A percentile compares a stretch with the other conserved stretches of the same genome.
Conservation (phyloP, 768 basidiomycete species). For the Pleurotus salmoneostramineus region DNA sequence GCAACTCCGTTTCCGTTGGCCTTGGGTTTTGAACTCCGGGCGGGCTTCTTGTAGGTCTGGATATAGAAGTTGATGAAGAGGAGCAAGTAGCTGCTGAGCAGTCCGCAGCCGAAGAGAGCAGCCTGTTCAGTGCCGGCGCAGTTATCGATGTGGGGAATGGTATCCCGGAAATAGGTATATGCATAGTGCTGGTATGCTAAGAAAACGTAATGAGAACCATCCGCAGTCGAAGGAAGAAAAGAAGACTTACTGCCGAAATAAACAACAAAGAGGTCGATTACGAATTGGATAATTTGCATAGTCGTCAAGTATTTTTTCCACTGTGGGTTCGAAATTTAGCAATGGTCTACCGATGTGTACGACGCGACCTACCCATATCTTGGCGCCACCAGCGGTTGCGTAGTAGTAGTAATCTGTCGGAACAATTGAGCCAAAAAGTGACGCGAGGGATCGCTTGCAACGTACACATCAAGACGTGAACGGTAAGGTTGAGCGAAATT, state of each 20-base stretch:
- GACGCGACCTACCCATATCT: slow-evolving; percentile 76
- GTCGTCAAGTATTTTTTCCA: slow-evolving; percentile 99
- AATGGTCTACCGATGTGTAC: background rate
- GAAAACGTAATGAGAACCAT: slow-evolving; percentile 8
- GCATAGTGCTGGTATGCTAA: slow-evolving; percentile 82
- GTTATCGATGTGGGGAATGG: slow-evolving; percentile 68
- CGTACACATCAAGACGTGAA: slow-evolving; percentile 98
- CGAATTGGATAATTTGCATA: slow-evolving; percentile 95
- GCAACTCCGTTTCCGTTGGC: slow-evolving; percentile 40
- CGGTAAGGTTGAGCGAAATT: slow-evolving; percentile 84
- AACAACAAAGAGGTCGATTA: slow-evolving; percentile 86
- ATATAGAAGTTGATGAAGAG: slow-evolving; percentile 97
- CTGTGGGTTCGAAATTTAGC: slow-evolving; percentile 31
- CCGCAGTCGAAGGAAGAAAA: background rate
- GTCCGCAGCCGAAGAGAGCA: slow-evolving; percentile 83
- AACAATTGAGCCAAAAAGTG: slow-evolving; percentile 1
- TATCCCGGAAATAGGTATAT: slow-evolving; percentile 50
- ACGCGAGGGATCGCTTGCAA: slow-evolving; percentile 12
- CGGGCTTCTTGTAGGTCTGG: slow-evolving; percentile 75
- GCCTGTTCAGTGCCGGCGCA: slow-evolving; percentile 90
- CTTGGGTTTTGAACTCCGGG: slow-evolving; percentile 26
- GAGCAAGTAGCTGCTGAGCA: slow-evolving; percentile 87
- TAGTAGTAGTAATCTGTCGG: slow-evolving; percentile 95
- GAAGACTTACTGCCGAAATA: slow-evolving; percentile 88
- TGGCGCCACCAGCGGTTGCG: slow-evolving; percentile 94